Percentiles rank a stretch among this genome's conserved stretches.
Conservation (phyloP, 2,329 filamentous ascomycete genomes). For the Colletotrichum sp. region DNA sequence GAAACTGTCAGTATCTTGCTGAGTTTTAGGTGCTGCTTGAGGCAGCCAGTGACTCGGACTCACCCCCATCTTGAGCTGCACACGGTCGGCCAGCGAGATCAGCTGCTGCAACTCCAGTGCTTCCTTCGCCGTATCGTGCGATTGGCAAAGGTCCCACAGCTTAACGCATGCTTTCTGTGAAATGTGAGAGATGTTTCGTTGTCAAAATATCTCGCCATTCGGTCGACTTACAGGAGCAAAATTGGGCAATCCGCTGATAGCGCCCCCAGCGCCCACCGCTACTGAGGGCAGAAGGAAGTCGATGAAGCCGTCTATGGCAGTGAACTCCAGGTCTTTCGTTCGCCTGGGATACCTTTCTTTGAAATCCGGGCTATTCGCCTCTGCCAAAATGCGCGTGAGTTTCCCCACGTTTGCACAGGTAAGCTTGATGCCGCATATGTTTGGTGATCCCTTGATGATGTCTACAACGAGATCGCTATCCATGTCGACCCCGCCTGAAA, state of each 20-base stretch:
- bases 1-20: not conserved
- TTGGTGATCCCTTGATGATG: conserved; percentile 52
- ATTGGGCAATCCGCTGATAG: not conserved
- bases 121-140: not conserved
- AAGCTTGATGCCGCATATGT: conserved; percentile 71
- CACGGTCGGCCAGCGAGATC: not conserved
- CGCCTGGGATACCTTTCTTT: not conserved
- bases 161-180: not conserved
- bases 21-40: not conserved
- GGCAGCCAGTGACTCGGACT: not conserved
- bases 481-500: conserved; percentile 53
- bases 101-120: not conserved
- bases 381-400: not conserved
- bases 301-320: conserved; percentile 30
- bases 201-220: not conserved
- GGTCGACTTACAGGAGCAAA: not conserved
- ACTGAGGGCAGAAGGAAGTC: conserved; percentile 31
- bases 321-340: conserved; percentile 24
- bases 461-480: conserved; percentile 65
- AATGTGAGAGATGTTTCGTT: not conserved
- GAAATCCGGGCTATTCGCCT: not conserved
- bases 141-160: not conserved
- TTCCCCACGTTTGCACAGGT: conserved; percentile 53
- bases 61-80: not conserved
- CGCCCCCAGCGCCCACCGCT: conserved; percentile 13